Evolutionary conservation across 1,284 basidiomycete genomes (phyloP).

Genomic region (Flammula alnicola): DNA sequence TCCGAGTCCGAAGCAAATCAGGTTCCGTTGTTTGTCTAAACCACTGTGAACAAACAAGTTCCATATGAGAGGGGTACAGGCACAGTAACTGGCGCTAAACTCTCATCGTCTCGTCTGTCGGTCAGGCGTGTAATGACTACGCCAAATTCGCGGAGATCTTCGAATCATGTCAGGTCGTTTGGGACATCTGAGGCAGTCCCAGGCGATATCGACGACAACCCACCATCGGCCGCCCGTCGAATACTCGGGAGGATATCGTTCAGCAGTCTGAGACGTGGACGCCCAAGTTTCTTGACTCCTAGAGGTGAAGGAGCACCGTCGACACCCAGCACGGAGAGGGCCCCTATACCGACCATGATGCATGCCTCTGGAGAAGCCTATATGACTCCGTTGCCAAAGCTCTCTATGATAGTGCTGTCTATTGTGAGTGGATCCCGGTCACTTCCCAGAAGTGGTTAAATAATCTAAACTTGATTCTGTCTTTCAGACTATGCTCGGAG

Average conservation of each 20-base stretch:
- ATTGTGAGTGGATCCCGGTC: constrained; percentile 60
- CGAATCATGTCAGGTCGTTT: constrained; percentile 28
- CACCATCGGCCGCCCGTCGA: constrained; percentile 23
- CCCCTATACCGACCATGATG: constrained; percentile 77
- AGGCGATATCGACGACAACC: constrained; percentile 11
- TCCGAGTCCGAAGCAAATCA: background rate
- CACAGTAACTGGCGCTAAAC: constrained; percentile 1
- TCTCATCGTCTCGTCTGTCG: background rate
- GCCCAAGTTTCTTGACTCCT: constrained; percentile 21
- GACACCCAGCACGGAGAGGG: constrained; percentile 47
- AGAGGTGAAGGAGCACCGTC: constrained; percentile 26
- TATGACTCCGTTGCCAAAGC: constrained; percentile 80
- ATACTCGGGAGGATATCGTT: constrained; percentile 27
- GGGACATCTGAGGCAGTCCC: constrained; percentile 18
- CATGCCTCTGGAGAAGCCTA: constrained; percentile 65
- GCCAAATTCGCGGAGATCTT: constrained; percentile 19
- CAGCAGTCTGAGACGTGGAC: constrained; percentile 24
- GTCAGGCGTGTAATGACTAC: constrained; percentile 18
- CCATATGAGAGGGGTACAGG: constrained; percentile 7
- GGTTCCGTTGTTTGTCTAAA: background rate
- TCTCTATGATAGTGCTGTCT: constrained; percentile 91
- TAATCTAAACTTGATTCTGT: background rate
- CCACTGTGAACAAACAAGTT: background rate
- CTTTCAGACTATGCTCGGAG: constrained; percentile 84
- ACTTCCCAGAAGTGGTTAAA: background rate